Evolutionary conservation across 106 monocot genomes (phyloP).

Genomic region (Chionographis japonica): DNA sequence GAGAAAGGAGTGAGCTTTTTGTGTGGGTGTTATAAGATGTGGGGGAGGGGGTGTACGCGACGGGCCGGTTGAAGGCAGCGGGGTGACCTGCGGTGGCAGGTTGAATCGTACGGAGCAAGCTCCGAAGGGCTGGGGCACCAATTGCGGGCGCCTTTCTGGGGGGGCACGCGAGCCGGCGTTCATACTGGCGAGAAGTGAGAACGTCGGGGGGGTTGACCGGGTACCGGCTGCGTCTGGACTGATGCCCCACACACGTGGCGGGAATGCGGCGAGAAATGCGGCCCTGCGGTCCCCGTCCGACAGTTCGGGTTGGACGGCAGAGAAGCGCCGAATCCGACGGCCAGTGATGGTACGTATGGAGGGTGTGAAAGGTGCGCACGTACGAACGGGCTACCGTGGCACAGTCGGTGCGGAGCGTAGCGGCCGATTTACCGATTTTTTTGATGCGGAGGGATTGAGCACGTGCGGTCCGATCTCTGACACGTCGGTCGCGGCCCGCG

Average conservation of each 20-base stretch:
- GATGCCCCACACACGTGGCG: neutral
- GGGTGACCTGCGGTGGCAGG: slow-evolving; percentile 27
- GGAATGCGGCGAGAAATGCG: neutral
- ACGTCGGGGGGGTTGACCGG: neutral
- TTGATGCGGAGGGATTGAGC: neutral
- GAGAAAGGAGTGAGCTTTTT: neutral
- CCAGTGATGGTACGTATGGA: neutral
- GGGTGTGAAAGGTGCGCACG: neutral
- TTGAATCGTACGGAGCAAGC: slow-evolving; percentile 13
- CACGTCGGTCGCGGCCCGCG: slow-evolving; percentile 1
- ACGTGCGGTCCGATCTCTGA: slow-evolving; percentile 22
- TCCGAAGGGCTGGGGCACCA: neutral
- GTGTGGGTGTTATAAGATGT: neutral
- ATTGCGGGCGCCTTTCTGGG: slow-evolving; percentile 20
- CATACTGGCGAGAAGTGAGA: slow-evolving; percentile 3
- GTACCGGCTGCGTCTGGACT: neutral
- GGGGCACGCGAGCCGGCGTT: slow-evolving; percentile 6
- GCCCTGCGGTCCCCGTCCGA: no score
- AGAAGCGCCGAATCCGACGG: no score
- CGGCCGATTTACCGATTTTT: no score
- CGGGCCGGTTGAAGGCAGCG: neutral
- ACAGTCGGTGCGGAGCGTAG: no score
- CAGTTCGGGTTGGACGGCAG: no score
- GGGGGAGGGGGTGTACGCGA: neutral
- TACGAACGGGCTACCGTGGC: no score